Conservation (phyloP, 2,329 filamentous ascomycete species). For the Bertia moriformis region DNA sequence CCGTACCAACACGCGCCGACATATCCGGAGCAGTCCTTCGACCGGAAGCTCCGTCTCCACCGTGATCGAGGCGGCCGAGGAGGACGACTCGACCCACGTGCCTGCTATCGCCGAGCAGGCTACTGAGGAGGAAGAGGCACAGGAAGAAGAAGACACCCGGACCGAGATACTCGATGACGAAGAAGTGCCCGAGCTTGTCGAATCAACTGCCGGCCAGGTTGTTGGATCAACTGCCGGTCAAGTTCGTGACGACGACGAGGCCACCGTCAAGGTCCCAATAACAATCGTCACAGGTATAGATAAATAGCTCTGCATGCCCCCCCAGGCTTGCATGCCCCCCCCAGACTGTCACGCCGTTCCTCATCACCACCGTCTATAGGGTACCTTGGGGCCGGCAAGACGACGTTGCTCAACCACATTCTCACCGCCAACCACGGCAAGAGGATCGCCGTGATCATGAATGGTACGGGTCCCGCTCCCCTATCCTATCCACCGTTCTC, state of each 20-base stretch:
- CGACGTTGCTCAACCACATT: conserved; percentile 55
- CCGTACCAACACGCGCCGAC: conserved; percentile 64
- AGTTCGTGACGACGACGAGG: no score
- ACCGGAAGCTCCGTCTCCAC: conserved; percentile 67
- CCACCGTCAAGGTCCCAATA: conserved; percentile 58
- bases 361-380: conserved; percentile 30
- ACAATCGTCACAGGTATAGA: conserved; percentile 76
- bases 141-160: conserved; percentile 6
- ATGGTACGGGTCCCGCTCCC: conserved; percentile 37
- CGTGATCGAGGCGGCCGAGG: conserved; percentile 67
- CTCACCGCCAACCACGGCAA: conserved; percentile 49
- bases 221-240: no score
- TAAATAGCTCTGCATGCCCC: no score
- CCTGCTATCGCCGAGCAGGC: conserved; percentile 24
- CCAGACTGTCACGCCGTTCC: conserved; percentile 1
- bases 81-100: conserved; percentile 21
- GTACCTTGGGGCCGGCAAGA: conserved; percentile 77
- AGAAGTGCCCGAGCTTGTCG: no score
- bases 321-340: no score
- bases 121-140: conserved; percentile 9
- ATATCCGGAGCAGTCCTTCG: conserved; percentile 67
- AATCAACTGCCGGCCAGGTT: no score
- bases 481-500: conserved; percentile 4
- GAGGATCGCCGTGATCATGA: conserved; percentile 80
- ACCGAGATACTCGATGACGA: conserved; percentile 1